Evolutionary conservation across 371 early-diverging fungal genomes (phyloP).

Genomic region (Smittium culicis): DNA sequence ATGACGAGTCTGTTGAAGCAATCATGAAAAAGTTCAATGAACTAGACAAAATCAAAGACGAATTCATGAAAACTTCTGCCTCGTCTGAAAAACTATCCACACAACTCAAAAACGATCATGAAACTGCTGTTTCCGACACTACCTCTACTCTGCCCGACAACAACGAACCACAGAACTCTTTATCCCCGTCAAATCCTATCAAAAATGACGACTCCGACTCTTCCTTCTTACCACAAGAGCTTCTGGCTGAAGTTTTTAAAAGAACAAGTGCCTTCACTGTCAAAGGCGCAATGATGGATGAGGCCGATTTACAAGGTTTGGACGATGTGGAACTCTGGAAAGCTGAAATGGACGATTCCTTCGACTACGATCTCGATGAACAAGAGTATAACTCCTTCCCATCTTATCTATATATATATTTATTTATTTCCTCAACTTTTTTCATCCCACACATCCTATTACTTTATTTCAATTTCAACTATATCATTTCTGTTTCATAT

Average conservation of each 20-base stretch:
- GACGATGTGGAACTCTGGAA: slow-evolving; percentile 66
- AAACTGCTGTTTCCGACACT: slow-evolving; percentile 7
- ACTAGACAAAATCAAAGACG: slow-evolving; percentile 70
- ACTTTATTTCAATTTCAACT: too few relatives aligned
- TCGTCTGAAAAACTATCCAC: slow-evolving; percentile 27
- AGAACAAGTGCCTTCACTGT: slow-evolving; percentile 80
- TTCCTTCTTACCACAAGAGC: slow-evolving; percentile 51
- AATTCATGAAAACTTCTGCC: slow-evolving; percentile 50
- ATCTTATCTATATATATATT: too few relatives aligned
- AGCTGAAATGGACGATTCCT: slow-evolving; percentile 48
- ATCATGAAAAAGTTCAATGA: slow-evolving; percentile 96
- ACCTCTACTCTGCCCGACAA: slow-evolving; percentile 1
- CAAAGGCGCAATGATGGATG: slow-evolving; percentile 44
- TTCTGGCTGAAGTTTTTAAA: slow-evolving; percentile 74
- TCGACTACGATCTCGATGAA: slow-evolving; percentile 58
- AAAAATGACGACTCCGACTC: slow-evolving; percentile 8
- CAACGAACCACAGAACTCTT: background rate
- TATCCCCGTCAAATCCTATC: background rate
- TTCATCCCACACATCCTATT: too few relatives aligned
- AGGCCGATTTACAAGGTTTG: slow-evolving; percentile 35
- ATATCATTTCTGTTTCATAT: too few relatives aligned
- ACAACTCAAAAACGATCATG: background rate
- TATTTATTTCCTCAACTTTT: too few relatives aligned
- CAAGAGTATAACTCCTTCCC: too few relatives aligned
- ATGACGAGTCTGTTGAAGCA: slow-evolving; percentile 82